Evolutionary conservation across 352 stramenopile genomes (phyloP), one percentile per base, ranked within the genome.

Genomic region (Globisporangium cystogenes): DNA sequence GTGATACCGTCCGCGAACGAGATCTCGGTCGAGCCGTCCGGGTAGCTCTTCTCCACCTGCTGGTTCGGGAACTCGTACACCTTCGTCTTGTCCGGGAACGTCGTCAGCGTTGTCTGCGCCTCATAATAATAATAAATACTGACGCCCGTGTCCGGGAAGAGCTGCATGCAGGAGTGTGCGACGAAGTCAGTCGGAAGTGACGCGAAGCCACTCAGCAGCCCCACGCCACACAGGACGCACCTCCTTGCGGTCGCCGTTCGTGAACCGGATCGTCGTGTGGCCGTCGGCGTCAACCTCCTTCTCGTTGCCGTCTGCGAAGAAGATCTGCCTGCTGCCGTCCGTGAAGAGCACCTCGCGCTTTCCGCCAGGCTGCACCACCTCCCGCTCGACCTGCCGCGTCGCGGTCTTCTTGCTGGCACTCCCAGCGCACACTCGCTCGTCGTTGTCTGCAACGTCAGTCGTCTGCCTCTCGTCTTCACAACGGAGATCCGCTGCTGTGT

Each of bases 61-160:
- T 95, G 72, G 59, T 97, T 98, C 1, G 96, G 80, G 59, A 99
- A 99, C 67, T 99, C 91, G 65, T 98, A 98, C 16, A 98, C 80
- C 52, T 98, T 93, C 7, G 87, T 89, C 27, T 93, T 90, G 65
- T 98, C 93, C 7, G 89, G 73, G 62, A 95, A 94, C 7, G 86
- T 98, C 11, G 93, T 97, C 37, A 99, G 83, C 60, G 89, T 98
- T 15, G 95, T 98, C 55, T 97, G 64, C 12, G 94, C 90, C 40
- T 92, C 82, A 48, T 82, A 70, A 71, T 98, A 98, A 63, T 95
- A 97, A 69, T 98, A 98, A 44, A 98, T 81, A 65, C 84, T 91
- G 51, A 96, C 86, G 27, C 87, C 87, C 26, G 77, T 95, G 64
- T 84, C 60, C 36, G 85, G 74, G 59, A 89, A 85, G 23, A 65